Base-by-base conservation (phyloP, 768 basidiomycete species). In the Amanita rimosa region DNA sequence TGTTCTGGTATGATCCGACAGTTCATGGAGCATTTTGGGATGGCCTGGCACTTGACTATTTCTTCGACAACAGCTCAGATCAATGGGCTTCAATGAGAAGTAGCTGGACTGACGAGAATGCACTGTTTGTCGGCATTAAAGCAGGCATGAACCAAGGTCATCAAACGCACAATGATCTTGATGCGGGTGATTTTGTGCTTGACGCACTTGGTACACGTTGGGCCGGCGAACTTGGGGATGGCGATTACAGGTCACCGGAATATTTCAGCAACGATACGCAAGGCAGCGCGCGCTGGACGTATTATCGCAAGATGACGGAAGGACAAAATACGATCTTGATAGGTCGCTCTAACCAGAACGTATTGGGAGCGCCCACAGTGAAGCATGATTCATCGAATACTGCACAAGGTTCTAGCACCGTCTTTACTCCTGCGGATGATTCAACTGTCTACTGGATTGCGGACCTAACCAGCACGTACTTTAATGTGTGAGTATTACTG, bases 261-360 rank as follows among this genome's bases (percentile, higher is more conserved):
- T 98, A 98, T 70, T 99, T 99, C 72, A 68, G 63, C 26, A 78
- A 62, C 50, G 90, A 89, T 54, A 60, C 64, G 0, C 91, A 95
- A 62, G 66, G 71, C 51, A 74, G 81, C 41, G 62, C 68, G 19
- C 75, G 95, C 48, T 98, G 93, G 94, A 58, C 76, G 53, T 98
- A 96, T 69, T 99, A 96, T 73, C 78, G 94, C 61, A 98, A 94
- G 74, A 80, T 83, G 67, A 96, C 95, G 3, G 91, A 95, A 66
- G 96, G 96, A 2, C 96, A 99, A 70, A 99, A 98, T 71, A 93
- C 92, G 4, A 72, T 99, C 53, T 59, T 94, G 46, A 73, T 97
- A 55, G 75, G 75, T 56, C 67, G 70, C 53, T 60, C 66, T 27
- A 97, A 98, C 68, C 96, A 99, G 67, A 74, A 81, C 52, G 88